Evolutionary conservation across 2,329 filamentous ascomycete genomes (phyloP), one percentile per base, ranked within the genome.

Genomic region (Ceratocystis cacaofunesta): DNA sequence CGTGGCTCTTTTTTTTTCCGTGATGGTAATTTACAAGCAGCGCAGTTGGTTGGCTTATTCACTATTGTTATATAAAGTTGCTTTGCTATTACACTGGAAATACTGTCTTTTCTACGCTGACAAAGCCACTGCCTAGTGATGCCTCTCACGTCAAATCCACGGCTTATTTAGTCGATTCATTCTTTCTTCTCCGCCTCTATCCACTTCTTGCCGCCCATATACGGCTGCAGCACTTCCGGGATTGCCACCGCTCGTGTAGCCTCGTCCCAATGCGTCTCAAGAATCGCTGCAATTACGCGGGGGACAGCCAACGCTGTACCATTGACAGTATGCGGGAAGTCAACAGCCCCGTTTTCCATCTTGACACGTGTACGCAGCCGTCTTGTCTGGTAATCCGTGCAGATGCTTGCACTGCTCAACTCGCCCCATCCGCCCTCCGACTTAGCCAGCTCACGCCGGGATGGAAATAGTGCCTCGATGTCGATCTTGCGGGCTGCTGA

Each of bases 391-490:
- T 97, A 99, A 75, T 99, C 94, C 1, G 90, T 94, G 76, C 94
- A 99, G 70, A 92, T 86, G 69, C 89, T 95, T 0, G 90, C 86
- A 55, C 88, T 92, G 0, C 92, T 95, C 63, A 99, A 86, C 76
- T 99, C 94, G 60, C 94, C 94, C 88, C 92, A 99, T 36, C 90
- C 91, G 10, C 82, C 79, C 69, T 86, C 81, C 65, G 79, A 69
- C 55, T 69, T 68, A 36, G 65, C 60, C 62, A 66, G 66, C 30
- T 80, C 78, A 62, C 77, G 79, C 3, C 92, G 83, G 50, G 89
- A 92, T 0, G 94, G 94, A 77, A 99, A 97, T 75, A 87, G 92
- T 2, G 89, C 90, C 73, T 99, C 94, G 65, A 99, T 95, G 74
- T 99, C 94, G 69, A 87, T 82, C 75, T 99, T 99, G 68, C 92